Percentiles rank a stretch among this genome's conserved stretches.
phyloP scores from a whole-genome alignment of 495 filamentous ascomycete genomes.

The Neurospora sp. region DNA sequence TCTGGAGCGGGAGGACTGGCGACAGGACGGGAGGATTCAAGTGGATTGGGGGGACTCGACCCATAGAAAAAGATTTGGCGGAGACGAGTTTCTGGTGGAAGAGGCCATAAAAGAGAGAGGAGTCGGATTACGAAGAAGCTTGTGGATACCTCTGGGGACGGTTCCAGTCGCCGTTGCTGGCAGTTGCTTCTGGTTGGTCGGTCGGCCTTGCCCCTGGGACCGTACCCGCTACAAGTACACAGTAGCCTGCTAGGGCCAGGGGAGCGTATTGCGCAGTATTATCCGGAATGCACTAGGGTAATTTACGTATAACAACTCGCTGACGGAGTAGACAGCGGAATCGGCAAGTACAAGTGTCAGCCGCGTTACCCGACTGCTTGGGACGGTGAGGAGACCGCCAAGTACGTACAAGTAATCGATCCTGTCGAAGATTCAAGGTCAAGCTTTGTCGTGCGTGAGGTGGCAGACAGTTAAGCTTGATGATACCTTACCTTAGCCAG shows the following conservation, averaged over 20 bases:
- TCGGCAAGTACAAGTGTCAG: neutral
- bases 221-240: neutral
- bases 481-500: neutral
- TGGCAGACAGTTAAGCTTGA: neutral
- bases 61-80: neutral
- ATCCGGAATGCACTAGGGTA: neutral
- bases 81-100: neutral
- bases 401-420: neutral
- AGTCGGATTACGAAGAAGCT: neutral
- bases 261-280: neutral
- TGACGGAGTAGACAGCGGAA: neutral
- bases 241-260: neutral
- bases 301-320: neutral
- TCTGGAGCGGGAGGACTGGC: neutral
- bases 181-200: neutral
- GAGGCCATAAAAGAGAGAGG: neutral
- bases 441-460: neutral
- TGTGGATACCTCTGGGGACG: neutral
- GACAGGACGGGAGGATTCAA: neutral
- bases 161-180: neutral
- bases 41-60: neutral
- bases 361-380: neutral
- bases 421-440: neutral
- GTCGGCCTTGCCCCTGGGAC: neutral
- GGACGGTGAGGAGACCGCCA: neutral